phyloP scores from a whole-genome alignment of 75 land plant genomes.

The Azolla pinnata region DNA sequence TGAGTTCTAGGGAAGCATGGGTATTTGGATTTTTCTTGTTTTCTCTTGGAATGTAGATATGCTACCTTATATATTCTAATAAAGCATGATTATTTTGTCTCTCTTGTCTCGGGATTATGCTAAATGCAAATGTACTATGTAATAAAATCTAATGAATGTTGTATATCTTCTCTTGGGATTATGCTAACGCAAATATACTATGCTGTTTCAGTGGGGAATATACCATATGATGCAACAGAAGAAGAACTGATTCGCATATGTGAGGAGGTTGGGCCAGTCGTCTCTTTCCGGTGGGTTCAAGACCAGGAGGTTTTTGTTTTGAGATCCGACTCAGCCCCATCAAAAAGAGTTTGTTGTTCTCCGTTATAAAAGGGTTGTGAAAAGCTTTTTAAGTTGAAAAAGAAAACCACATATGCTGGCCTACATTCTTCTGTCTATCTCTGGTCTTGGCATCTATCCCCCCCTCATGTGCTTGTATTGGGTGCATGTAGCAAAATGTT shows the following conservation, averaged over 20 bases:
- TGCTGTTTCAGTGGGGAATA: conserved; percentile 64
- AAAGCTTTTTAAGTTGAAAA: too few species aligned
- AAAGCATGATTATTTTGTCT: not conserved
- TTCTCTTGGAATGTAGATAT: not conserved
- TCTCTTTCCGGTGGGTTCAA: conserved; percentile 62
- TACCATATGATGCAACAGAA: conserved; percentile 95
- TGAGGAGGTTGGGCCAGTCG: conserved; percentile 95
- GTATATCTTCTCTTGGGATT: not conserved
- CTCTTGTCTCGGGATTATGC: not conserved
- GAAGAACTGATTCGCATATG: conserved; percentile 92
- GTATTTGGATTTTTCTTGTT: too few species aligned
- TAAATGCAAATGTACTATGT: not conserved
- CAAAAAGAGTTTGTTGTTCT: too few species aligned
- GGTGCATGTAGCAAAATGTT: too few species aligned
- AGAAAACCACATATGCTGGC: too few species aligned
- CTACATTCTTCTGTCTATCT: too few species aligned
- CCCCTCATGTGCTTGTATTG: too few species aligned
- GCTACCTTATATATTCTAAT: not conserved
- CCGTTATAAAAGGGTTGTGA: too few species aligned
- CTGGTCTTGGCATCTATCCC: too few species aligned
- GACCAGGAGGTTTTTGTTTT: too few species aligned
- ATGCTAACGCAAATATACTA: not conserved
- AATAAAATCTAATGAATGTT: not conserved
- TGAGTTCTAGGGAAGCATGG: too few species aligned
- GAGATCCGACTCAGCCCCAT: too few species aligned